phyloP scores from a whole-genome alignment of 2,329 filamentous ascomycete genomes.

The Shiraia sp. region DNA sequence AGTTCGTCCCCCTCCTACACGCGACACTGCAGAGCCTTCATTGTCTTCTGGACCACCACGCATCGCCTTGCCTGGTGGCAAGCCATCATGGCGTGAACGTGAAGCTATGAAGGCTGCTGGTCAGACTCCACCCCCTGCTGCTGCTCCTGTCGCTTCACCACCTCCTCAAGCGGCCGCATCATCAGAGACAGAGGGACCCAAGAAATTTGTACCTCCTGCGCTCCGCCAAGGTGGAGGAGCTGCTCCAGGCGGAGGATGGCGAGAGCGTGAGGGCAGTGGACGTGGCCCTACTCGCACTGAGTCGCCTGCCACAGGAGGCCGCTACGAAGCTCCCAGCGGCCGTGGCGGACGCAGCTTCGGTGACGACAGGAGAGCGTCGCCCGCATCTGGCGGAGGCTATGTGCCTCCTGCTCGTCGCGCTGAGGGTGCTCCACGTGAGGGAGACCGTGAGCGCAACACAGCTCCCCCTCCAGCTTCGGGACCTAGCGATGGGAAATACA shows the following conservation, averaged over 20 bases:
- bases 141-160: constrained; percentile 36
- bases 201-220: constrained; percentile 53
- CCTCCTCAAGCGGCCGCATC: constrained; percentile 37
- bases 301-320: constrained; percentile 36
- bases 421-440: constrained; percentile 27
- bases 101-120: constrained; percentile 56
- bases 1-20: constrained; percentile 42
- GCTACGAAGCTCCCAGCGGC: constrained; percentile 31
- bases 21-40: constrained; percentile 38
- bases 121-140: constrained; percentile 28
- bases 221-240: constrained; percentile 43
- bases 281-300: constrained; percentile 37
- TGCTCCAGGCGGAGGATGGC: constrained; percentile 41
- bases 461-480: constrained; percentile 28
- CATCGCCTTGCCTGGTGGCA: constrained; percentile 64
- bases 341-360: constrained; percentile 32
- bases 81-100: constrained; percentile 74
- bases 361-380: constrained; percentile 37
- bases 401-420: constrained; percentile 34
- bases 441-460: constrained; percentile 28
- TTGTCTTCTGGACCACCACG: constrained; percentile 60
- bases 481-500: constrained; percentile 44
- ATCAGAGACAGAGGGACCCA: constrained; percentile 38
- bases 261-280: constrained; percentile 39
- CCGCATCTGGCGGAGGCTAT: constrained; percentile 36